Percentiles rank a stretch among this genome's conserved stretches.
phyloP scores from a whole-genome alignment of 2,329 filamentous ascomycete species.

The Penicillium hordei region DNA sequence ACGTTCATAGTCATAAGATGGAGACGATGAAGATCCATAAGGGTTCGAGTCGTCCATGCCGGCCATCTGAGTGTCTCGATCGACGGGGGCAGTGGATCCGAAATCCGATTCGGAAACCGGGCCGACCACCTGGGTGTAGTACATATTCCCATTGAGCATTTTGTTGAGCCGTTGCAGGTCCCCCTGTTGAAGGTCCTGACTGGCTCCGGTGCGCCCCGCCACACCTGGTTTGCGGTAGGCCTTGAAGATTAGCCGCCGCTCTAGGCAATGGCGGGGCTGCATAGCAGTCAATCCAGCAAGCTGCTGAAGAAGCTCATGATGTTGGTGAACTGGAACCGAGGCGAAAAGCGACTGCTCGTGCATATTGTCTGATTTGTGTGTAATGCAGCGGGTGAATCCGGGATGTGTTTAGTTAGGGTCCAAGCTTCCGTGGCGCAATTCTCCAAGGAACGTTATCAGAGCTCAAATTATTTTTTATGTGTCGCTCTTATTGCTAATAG shows the following conservation, averaged over 20 bases:
- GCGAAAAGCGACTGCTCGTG: conserved; percentile 64
- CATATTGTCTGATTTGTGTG: conserved; percentile 43
- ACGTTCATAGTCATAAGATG: conserved; percentile 36
- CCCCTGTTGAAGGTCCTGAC: conserved; percentile 45
- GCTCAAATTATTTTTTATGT: conserved; percentile 14
- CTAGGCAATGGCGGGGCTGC: conserved; percentile 56
- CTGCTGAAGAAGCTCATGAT: conserved; percentile 61
- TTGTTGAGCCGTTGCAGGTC: conserved; percentile 49
- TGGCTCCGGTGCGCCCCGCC: conserved; percentile 43
- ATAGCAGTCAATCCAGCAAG: conserved; percentile 61
- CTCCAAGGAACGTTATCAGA: conserved; percentile 7
- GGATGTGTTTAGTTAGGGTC: conserved; percentile 24
- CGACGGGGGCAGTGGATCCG: conserved; percentile 23
- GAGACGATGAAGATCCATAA: not conserved
- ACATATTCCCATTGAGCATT: conserved; percentile 53
- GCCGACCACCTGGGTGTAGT: conserved; percentile 55
- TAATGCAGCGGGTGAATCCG: conserved; percentile 20
- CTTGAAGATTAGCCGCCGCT: conserved; percentile 60
- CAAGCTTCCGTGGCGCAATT: conserved; percentile 22
- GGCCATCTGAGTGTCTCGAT: conserved; percentile 35
- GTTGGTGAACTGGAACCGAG: conserved; percentile 56
- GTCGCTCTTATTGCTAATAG: conserved; percentile 17
- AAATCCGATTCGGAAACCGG: conserved; percentile 43
- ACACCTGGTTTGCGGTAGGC: conserved; percentile 51
- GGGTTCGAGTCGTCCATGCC: conserved; percentile 25